A percentile compares a stretch with the other conserved stretches of the same genome.
Evolutionary conservation across 768 basidiomycete species (phyloP).

Genomic region (Pisolithus microcarpus): DNA sequence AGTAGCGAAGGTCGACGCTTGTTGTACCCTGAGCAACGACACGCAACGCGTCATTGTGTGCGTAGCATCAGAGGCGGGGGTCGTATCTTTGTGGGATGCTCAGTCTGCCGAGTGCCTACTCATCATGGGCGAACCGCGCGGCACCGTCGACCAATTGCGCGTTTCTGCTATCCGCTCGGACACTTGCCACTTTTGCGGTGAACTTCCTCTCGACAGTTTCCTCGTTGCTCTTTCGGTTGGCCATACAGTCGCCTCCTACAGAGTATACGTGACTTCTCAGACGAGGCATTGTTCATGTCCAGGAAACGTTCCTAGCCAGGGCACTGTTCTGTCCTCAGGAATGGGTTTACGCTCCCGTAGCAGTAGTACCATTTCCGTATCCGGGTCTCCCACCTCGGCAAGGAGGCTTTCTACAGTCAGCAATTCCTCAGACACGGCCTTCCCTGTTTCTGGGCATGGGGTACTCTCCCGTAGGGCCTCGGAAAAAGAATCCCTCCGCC

Average conservation of each 20-base stretch:
- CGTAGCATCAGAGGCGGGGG: constrained; percentile 57
- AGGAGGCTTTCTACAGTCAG: constrained; percentile 41
- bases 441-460: constrained; percentile 78
- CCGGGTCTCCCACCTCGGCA: constrained; percentile 38
- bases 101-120: constrained; percentile 56
- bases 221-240: constrained; percentile 60
- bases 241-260: constrained; percentile 57
- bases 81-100: constrained; percentile 72
- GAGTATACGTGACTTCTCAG: constrained; percentile 49
- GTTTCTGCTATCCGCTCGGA: constrained; percentile 48
- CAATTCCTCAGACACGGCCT: constrained; percentile 42
- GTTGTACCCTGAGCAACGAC: constrained; percentile 45
- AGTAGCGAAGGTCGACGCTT: constrained; percentile 48
- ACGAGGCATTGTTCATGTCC: constrained; percentile 64
- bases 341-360: constrained; percentile 56
- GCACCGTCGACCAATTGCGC: constrained; percentile 52
- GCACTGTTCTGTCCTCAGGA: constrained; percentile 36
- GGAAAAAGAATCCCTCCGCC: constrained; percentile 54
- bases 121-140: constrained; percentile 53
- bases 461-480: constrained; percentile 66
- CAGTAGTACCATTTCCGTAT: constrained; percentile 42
- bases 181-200: constrained; percentile 66
- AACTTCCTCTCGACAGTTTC: constrained; percentile 59
- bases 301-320: constrained; percentile 37
- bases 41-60: constrained; percentile 47